phyloP scores from a whole-genome alignment of 108 stramenopile genomes.

The Cyclotella sp. region DNA sequence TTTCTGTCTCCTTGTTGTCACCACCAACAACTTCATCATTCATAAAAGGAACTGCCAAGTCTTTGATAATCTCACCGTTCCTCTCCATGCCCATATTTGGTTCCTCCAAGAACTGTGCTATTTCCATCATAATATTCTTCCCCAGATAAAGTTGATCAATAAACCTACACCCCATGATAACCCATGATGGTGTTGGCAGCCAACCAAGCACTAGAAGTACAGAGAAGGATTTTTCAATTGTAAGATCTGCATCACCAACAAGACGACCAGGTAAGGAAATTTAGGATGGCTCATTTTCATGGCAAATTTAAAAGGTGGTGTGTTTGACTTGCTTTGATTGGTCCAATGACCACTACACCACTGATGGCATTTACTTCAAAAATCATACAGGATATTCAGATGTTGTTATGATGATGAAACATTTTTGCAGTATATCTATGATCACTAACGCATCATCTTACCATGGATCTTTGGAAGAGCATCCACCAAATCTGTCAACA shows the following conservation, averaged over 20 bases:
- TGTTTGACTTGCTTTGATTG: slow-evolving; percentile 67
- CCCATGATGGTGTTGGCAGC: slow-evolving; percentile 87
- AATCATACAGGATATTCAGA: background rate
- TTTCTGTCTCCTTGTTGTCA: background rate
- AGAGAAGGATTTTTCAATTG: slow-evolving; percentile 84
- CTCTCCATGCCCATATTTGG: slow-evolving; percentile 54
- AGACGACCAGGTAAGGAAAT: slow-evolving; percentile 76
- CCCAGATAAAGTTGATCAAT: slow-evolving; percentile 79
- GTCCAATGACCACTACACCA: slow-evolving; percentile 56
- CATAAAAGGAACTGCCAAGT: slow-evolving; percentile 76
- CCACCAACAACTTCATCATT: slow-evolving; percentile 7
- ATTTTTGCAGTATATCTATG: background rate
- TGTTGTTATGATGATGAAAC: background rate
- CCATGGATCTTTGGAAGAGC: slow-evolving; percentile 82
- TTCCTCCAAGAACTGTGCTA: slow-evolving; percentile 62
- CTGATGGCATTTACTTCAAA: slow-evolving; percentile 50
- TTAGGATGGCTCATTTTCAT: slow-evolving; percentile 85
- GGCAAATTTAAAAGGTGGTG: slow-evolving; percentile 85
- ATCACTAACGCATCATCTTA: background rate
- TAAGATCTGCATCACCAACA: slow-evolving; percentile 82
- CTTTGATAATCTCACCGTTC: slow-evolving; percentile 63
- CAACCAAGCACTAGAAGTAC: slow-evolving; percentile 83
- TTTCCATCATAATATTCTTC: slow-evolving; percentile 88
- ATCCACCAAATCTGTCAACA: slow-evolving; percentile 62
- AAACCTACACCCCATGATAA: slow-evolving; percentile 76